phyloP scores from a whole-genome alignment of 345 rosid species.

The Citrus mangshanensis region DNA sequence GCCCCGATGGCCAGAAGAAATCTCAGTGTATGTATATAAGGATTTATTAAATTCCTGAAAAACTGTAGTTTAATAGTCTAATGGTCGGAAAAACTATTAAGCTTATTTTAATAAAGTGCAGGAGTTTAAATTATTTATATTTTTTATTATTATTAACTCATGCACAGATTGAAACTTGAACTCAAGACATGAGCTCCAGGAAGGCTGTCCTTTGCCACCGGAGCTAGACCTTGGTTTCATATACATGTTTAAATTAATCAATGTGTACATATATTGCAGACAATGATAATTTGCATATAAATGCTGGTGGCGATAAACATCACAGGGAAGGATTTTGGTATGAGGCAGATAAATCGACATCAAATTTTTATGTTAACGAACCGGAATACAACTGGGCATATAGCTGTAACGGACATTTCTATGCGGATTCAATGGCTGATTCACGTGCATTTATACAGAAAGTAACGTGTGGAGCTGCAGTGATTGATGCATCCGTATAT shows the following conservation, averaged over 20 bases:
- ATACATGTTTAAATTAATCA: not conserved
- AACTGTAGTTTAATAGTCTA: no score
- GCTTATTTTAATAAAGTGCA: no score
- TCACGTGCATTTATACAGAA: not conserved
- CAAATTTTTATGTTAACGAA: not conserved
- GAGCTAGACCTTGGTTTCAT: no score
- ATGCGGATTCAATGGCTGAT: not conserved
- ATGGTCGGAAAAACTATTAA: no score
- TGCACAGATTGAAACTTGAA: no score
- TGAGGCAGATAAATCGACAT: conserved; percentile 7
- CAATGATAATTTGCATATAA: conserved; percentile 13
- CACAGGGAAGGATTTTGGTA: not conserved
- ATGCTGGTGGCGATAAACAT: conserved; percentile 10
- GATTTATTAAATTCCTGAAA: no score
- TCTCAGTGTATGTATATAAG: no score
- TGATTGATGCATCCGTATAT: not conserved
- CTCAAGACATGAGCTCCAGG: no score
- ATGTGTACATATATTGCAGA: not conserved
- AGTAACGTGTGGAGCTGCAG: conserved; percentile 9
- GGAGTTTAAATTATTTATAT: no score
- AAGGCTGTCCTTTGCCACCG: no score
- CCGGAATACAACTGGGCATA: conserved; percentile 21
- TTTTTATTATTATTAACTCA: no score
- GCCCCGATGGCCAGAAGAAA: no score
- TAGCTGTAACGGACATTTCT: conserved; percentile 14